These are phyloP conservation scores for Hamamelis virginiana DNA, from an alignment of 164 flowering plant genomes.

Conservation along the genomic window DNA sequence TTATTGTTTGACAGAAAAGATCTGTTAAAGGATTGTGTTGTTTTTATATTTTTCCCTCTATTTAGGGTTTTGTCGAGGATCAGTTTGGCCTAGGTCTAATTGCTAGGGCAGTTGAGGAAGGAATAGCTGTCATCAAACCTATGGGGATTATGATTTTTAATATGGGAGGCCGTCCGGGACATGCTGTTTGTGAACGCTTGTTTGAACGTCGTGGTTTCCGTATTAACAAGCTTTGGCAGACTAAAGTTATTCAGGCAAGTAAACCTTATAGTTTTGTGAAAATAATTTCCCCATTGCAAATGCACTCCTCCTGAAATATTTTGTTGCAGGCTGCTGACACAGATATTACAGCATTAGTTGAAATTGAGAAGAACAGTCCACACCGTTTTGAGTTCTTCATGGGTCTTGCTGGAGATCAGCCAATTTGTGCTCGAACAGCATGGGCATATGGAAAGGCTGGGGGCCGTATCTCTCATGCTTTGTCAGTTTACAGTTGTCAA, in stretches of 20 bases:
- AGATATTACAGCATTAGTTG: conserved; percentile 93
- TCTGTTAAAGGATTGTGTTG: background rate
- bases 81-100: conserved; percentile 97
- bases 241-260: conserved; percentile 85
- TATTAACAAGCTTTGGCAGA: conserved; percentile 90
- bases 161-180: conserved; percentile 99
- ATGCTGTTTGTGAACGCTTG: conserved; percentile 87
- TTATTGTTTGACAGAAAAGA: background rate
- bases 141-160: conserved; percentile 94
- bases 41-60: background rate
- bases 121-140: conserved; percentile 88
- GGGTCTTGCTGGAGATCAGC: conserved; percentile 93
- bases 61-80: conserved; percentile 96
- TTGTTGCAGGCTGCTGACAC: conserved; percentile 89
- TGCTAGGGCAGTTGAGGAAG: conserved; percentile 98
- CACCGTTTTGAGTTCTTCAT: conserved; percentile 97
- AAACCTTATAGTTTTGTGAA: background rate
- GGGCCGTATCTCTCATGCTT: conserved; percentile 91
- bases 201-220: conserved; percentile 95
- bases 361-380: conserved; percentile 91
- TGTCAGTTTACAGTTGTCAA: conserved; percentile 94
- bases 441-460: conserved; percentile 97
- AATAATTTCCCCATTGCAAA: background rate
- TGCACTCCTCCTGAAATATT: conserved; percentile 10
- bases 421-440: conserved; percentile 98